Base-by-base conservation (phyloP, 2,329 filamentous ascomycete species). In the Diaporthe aspalathi region DNA sequence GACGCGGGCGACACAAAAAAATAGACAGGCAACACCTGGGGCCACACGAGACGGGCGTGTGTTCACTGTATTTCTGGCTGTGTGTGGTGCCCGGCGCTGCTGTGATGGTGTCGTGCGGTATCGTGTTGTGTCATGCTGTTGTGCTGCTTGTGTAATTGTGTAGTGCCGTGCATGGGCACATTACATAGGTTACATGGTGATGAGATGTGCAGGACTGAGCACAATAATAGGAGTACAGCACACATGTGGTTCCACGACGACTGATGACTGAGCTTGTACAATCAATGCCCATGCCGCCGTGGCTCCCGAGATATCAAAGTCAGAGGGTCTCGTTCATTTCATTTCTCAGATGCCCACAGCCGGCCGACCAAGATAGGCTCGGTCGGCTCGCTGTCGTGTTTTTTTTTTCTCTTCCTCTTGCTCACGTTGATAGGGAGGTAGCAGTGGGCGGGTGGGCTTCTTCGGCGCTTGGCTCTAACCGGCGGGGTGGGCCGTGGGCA, bases 401-500 rank as follows among this genome's bases (percentile, higher is more conserved):
- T 38, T 38, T 38, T 38, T 7, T 38, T 38, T 12, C 35, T 38
- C 12, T 38, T 38, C 9, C 2, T 7, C 12, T 12, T 12, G 6
- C 12, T 38, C 35, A 9, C 9, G 35, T 49, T 63, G 60, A 49
- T 63, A 63, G 60, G 60, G 60, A 63, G 60, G 60, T 63, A 49
- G 60, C 43, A 63, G 60, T 63, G 27, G 60, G 43, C 20, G 35
- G 35, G 35, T 38, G 11, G 35, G 35, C 9, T 38, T 63, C 3
- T 47, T 47, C 29, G 43, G 43, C 60, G 60, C 60, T 63, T 63
- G 60, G 60, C 60, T 49, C 43, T 35, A 63, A 49, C 43, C 43
- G 60, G 60, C 43, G 7, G n/a, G 54, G 54, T 43, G 35, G 54
- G 32, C 60, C 60, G 54, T 43, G 35, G 54, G 32, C 60, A 27